A percentile compares a stretch with the other conserved stretches of the same genome.
These are phyloP conservation scores for Vitis vinifera DNA, from an alignment of 164 flowering plant genomes.

Conservation along the genomic window ASM3070453v1 NC_081822.1:8571501-8572000, in stretches of 20 bases:
- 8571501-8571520: conserved; percentile 66
- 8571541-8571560: conserved; percentile 97
- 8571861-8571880: conserved; percentile 48
- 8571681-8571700: conserved; percentile 80
- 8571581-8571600: background rate
- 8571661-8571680: conserved; percentile 84
- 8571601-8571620: background rate
- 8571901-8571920: conserved; percentile 72
- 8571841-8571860: background rate
- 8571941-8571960: conserved; percentile 81
- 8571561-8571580: conserved; percentile 80
- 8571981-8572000: conserved; percentile 79
- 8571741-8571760: conserved; percentile 12
- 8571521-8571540: conserved; percentile 92
- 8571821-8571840: background rate
- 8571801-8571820: background rate
- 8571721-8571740: conserved; percentile 43
- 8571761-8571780: conserved; percentile 50
- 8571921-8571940: conserved; percentile 69
- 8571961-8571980: conserved; percentile 82
- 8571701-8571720: conserved; percentile 56
- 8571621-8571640: background rate
- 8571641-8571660: conserved; percentile 51
- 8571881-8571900: conserved; percentile 75
- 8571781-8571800: conserved; percentile 88